Base-by-base conservation (phyloP, 805 yeast species). In the Nakazawaea populi region DNA sequence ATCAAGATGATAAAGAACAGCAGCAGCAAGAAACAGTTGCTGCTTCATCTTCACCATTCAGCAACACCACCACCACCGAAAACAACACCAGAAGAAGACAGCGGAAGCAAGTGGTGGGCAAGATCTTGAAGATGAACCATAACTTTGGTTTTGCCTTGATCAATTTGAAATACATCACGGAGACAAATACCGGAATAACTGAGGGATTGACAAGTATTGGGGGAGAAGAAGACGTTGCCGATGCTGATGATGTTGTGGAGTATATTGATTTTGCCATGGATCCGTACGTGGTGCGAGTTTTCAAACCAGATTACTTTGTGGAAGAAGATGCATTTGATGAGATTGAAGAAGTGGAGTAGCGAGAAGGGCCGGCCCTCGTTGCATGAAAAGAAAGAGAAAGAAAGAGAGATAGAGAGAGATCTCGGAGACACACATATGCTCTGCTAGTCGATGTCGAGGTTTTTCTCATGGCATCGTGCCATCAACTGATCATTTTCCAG, bases 221-320 rank as follows among this genome's bases (percentile, higher is more conserved):
- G 3, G 35, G 35, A 9, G 35, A 3, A 32, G 35, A 3, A 32
- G 35, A 32, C 24, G 24, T 2, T 18, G 24, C 24, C 3, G 24
- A 18, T 18, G 24, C 2, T 6, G 29, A 47, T 6, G 24, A 31
- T 27, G 4, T 40, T 14, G 32, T 24, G 10, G 49, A 47, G 1
- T 18, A 40, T 18, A 42, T 9, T 38, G 52, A 48, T 32, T 44
- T 48, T 47, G 24, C 12, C 10, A 3, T 44, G 11, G 48, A 44
- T 10, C 27, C 31, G 14, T 36, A 47, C n/a, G n/a, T 10, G 5
- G 10, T 84, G 28, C 73, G 74, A 56, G 87, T 82, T 0, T 72
- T 69, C 52, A 67, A 70, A 5, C 94, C 95, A 0, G 82, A 76
- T 46, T 87, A 92, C 91, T 87, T 92, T 90, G 90, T 51, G 4